These are phyloP conservation scores for Prinsepia uniflora DNA, from an alignment of 306 rosid species.

Conservation along the genomic window DNA sequence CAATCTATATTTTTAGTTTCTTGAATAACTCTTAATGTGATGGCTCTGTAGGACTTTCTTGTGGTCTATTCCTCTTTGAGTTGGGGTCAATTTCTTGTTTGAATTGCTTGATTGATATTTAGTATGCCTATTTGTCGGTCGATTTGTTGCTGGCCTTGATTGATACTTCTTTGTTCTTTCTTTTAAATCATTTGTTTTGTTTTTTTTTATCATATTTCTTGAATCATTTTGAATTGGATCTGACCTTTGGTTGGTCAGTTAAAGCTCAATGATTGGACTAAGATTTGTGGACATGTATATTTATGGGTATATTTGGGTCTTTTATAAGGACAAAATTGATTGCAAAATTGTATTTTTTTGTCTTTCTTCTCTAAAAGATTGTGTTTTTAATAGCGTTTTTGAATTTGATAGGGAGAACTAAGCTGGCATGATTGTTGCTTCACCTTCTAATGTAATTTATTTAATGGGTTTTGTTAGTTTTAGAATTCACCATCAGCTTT, in stretches of 20 bases:
- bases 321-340: background rate
- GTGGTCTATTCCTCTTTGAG: too few relatives aligned
- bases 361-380: background rate
- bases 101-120: too few relatives aligned
- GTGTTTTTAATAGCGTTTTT: background rate
- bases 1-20: too few relatives aligned
- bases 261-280: background rate
- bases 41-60: too few relatives aligned
- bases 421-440: slow-evolving; percentile 11
- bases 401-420: slow-evolving; percentile 15
- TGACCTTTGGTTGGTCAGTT: slow-evolving; percentile 2
- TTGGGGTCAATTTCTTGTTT: too few relatives aligned
- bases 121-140: too few relatives aligned
- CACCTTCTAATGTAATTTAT: slow-evolving; percentile 8
- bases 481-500: slow-evolving; percentile 26
- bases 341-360: background rate
- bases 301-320: background rate
- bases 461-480: background rate
- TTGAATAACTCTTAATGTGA: too few relatives aligned
- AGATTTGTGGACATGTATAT: background rate
- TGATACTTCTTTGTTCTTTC: background rate
- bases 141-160: too few relatives aligned
- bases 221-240: slow-evolving; percentile 14
- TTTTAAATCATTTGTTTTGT: background rate
- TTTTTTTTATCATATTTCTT: background rate